Evolutionary conservation across 2,329 filamentous ascomycete genomes (phyloP).

Genomic region (Xenoacremonium recifei): DNA sequence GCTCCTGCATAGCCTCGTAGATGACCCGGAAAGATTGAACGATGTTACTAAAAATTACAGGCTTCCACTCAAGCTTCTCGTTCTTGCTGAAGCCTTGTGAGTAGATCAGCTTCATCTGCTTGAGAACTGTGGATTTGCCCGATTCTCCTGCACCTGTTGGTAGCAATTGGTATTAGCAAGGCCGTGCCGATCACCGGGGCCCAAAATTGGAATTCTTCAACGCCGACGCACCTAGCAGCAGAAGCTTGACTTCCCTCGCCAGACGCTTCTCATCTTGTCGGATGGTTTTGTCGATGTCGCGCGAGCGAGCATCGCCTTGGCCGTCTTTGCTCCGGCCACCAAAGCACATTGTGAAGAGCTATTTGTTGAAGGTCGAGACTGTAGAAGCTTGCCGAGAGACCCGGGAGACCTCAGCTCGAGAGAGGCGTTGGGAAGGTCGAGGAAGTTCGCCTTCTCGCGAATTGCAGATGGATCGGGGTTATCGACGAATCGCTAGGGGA

Average conservation of each 20-base stretch:
- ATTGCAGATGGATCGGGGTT: no score
- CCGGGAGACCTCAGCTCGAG: no score
- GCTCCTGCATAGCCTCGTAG: constrained; percentile 85
- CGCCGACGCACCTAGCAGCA: constrained; percentile 72
- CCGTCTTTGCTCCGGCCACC: constrained; percentile 52
- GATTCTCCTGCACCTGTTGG: constrained; percentile 80
- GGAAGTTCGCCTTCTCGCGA: no score
- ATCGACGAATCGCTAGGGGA: no score
- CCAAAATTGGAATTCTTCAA: constrained; percentile 1
- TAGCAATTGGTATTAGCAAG: neutral
- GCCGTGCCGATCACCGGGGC: neutral
- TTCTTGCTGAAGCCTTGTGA: constrained; percentile 85
- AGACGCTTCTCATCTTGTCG: constrained; percentile 85
- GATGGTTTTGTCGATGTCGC: constrained; percentile 83
- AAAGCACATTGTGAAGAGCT: constrained; percentile 70
- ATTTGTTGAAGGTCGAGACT: neutral
- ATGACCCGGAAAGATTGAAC: constrained; percentile 90
- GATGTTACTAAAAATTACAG: constrained; percentile 94
- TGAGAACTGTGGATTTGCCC: constrained; percentile 91
- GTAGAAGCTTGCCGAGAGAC: neutral
- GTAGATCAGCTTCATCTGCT: constrained; percentile 99
- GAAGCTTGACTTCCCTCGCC: constrained; percentile 86
- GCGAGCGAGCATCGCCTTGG: constrained; percentile 54
- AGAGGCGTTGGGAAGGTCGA: neutral
- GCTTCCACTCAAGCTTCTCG: constrained; percentile 90